Percentiles rank a stretch among this genome's conserved stretches.
Conservation (phyloP, 768 basidiomycete species). For the Leccinum rimulosum region DNA sequence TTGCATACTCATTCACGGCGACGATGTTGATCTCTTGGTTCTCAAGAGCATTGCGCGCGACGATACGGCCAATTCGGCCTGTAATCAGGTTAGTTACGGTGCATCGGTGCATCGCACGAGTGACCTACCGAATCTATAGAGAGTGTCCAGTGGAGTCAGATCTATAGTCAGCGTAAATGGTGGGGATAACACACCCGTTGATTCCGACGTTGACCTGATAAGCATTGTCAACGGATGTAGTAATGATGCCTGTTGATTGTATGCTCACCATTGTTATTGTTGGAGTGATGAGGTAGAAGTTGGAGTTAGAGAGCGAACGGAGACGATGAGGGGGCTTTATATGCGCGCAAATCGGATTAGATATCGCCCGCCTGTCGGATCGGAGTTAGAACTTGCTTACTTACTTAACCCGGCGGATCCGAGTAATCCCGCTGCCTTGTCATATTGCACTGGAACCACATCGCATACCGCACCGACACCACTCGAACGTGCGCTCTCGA, state of each 20-base stretch:
- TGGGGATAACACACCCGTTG: slow-evolving; percentile 70
- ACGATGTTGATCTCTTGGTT: slow-evolving; percentile 77
- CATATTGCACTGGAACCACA: background rate
- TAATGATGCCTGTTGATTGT: background rate
- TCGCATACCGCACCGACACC: slow-evolving; percentile 4
- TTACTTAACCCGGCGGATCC: slow-evolving; percentile 1
- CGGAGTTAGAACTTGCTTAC: slow-evolving; percentile 23
- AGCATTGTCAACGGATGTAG: slow-evolving; percentile 4
- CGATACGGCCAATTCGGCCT: slow-evolving; percentile 99
- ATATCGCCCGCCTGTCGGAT: slow-evolving; percentile 15
- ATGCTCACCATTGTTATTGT: slow-evolving; percentile 26
- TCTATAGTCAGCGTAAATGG: background rate
- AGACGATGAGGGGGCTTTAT: slow-evolving; percentile 22
- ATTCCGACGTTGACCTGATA: slow-evolving; percentile 84
- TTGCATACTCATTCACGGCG: slow-evolving; percentile 87
- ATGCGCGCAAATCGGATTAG: slow-evolving; percentile 10
- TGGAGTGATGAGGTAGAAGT: slow-evolving; percentile 5
- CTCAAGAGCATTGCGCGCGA: slow-evolving; percentile 89
- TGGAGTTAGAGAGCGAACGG: slow-evolving; percentile 1
- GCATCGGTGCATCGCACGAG: background rate
- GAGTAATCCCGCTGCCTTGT: background rate
- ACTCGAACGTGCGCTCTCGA: slow-evolving; percentile 10
- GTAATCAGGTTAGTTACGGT: slow-evolving; percentile 15
- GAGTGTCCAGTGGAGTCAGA: slow-evolving; percentile 13
- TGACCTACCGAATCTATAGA: slow-evolving; percentile 65